phyloP scores from a whole-genome alignment of 1,139 yeast species.

The Meyerozyma sp. region DNA sequence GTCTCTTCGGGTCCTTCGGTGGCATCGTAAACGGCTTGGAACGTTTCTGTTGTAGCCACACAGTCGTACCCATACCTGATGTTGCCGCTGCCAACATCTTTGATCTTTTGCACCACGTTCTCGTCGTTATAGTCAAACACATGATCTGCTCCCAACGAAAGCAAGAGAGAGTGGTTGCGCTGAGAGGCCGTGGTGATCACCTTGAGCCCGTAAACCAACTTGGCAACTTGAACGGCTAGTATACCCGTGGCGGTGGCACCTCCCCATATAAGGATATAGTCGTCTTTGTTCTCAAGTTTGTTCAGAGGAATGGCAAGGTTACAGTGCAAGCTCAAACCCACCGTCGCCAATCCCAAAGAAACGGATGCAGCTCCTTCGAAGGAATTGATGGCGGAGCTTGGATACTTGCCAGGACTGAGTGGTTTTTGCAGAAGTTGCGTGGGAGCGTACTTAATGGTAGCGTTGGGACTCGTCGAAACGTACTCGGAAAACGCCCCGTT shows the following conservation, averaged over 20 bases:
- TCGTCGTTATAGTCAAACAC: slow-evolving; percentile 21
- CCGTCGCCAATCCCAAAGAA: slow-evolving; percentile 48
- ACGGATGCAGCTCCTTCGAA: slow-evolving; percentile 42
- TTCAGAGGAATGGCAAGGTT: slow-evolving; percentile 17
- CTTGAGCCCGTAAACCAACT: slow-evolving; percentile 16
- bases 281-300: slow-evolving; percentile 6
- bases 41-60: slow-evolving; percentile 12
- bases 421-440: not conserved
- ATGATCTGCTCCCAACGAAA: slow-evolving; percentile 17
- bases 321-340: slow-evolving; percentile 28
- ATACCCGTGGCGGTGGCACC: slow-evolving; percentile 25
- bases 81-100: slow-evolving; percentile 9
- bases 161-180: slow-evolving; percentile 13
- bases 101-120: slow-evolving; percentile 12
- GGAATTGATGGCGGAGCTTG: slow-evolving; percentile 6
- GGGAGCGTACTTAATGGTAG: slow-evolving; percentile 12
- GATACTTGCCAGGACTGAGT: slow-evolving; percentile 6
- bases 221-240: slow-evolving; percentile 24
- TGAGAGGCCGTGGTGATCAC: slow-evolving; percentile 22
- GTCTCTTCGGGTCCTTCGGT: slow-evolving; percentile 7
- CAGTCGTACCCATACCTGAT: slow-evolving; percentile 19
- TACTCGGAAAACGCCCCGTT: slow-evolving; percentile 21
- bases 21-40: slow-evolving; percentile 18
- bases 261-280: slow-evolving; percentile 13
- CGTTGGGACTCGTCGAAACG: slow-evolving; percentile 11